phyloP scores from a whole-genome alignment of 2,329 filamentous ascomycete species.

The Scedosporium dehoogii region DNA sequence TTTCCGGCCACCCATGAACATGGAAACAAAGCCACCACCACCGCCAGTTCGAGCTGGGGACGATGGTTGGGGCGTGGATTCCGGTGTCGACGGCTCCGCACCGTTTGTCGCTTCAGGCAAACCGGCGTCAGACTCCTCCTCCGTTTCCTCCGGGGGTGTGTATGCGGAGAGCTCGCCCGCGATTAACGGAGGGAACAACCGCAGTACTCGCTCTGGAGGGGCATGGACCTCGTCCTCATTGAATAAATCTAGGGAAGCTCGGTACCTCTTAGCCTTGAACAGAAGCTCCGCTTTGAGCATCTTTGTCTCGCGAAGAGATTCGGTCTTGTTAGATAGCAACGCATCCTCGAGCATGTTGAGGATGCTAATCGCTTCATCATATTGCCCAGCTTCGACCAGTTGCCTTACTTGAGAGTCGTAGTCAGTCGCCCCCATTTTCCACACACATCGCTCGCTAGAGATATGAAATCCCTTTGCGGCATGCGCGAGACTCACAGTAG shows the following conservation, averaged over 20 bases:
- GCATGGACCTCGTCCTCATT: constrained; percentile 74
- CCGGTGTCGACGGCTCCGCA: background rate
- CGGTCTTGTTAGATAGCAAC: constrained; percentile 70
- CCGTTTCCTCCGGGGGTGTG: constrained; percentile 27
- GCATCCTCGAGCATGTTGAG: constrained; percentile 88
- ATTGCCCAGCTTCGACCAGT: constrained; percentile 60
- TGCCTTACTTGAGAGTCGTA: constrained; percentile 86
- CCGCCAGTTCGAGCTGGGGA: background rate
- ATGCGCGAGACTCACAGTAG: constrained; percentile 88
- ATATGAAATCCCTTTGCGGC: constrained; percentile 94
- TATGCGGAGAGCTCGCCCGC: constrained; percentile 68
- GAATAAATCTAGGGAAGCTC: constrained; percentile 81
- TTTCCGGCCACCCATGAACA: constrained; percentile 40
- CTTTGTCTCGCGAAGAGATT: constrained; percentile 74
- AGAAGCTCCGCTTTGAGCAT: constrained; percentile 82
- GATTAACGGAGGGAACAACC: constrained; percentile 72
- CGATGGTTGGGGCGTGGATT: background rate
- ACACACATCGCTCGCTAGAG: constrained; percentile 80
- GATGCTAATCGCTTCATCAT: constrained; percentile 88
- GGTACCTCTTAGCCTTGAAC: constrained; percentile 75
- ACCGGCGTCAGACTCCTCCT: constrained; percentile 34
- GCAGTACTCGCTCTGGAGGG: constrained; percentile 79
- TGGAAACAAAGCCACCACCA: constrained; percentile 37
- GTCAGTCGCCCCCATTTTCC: constrained; percentile 89
- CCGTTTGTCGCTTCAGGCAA: constrained; percentile 16